Conservation (phyloP, 31 red algal genomes). For the Asparagopsis taxiformis region DNA sequence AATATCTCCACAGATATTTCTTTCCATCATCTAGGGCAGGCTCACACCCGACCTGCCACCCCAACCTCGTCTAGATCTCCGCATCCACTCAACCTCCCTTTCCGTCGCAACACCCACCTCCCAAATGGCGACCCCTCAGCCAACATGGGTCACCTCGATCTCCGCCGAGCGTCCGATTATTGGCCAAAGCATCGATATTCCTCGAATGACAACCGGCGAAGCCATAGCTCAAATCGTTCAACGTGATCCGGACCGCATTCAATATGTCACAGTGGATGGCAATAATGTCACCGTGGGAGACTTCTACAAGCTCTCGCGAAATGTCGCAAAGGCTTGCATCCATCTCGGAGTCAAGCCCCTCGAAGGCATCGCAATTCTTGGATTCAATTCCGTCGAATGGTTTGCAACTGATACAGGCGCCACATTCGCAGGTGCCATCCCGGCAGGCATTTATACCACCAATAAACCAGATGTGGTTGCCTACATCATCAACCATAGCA, state of each 20-base stretch:
- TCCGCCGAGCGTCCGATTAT: conserved; percentile 43
- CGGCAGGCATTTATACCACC: conserved; percentile 83
- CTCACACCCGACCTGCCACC: not conserved
- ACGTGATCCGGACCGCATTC: conserved; percentile 5
- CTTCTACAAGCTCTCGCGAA: conserved; percentile 39
- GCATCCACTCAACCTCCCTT: not conserved
- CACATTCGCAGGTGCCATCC: conserved; percentile 53
- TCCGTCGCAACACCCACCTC: conserved; percentile 1
- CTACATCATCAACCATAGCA: conserved; percentile 68
- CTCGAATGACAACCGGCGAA: conserved; percentile 12
- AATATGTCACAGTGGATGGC: conserved; percentile 43
- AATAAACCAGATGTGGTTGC: conserved; percentile 63
- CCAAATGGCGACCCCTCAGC: not conserved
- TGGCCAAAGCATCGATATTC: not conserved
- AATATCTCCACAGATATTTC: too few species aligned
- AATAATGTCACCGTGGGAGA: conserved; percentile 23
- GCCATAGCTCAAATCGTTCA: conserved; percentile 19
- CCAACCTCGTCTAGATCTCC: not conserved
- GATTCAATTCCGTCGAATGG: conserved; percentile 79
- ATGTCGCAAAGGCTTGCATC: conserved; percentile 49
- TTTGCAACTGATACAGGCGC: conserved; percentile 74
- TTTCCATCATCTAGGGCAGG: too few species aligned
- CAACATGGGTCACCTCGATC: conserved; percentile 40
- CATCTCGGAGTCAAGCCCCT: conserved; percentile 35
- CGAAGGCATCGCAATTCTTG: conserved; percentile 74